These are phyloP conservation scores for Apiotrichum montevideense DNA, from an alignment of 1,284 basidiomycete genomes.

Conservation along the genomic window DNA sequence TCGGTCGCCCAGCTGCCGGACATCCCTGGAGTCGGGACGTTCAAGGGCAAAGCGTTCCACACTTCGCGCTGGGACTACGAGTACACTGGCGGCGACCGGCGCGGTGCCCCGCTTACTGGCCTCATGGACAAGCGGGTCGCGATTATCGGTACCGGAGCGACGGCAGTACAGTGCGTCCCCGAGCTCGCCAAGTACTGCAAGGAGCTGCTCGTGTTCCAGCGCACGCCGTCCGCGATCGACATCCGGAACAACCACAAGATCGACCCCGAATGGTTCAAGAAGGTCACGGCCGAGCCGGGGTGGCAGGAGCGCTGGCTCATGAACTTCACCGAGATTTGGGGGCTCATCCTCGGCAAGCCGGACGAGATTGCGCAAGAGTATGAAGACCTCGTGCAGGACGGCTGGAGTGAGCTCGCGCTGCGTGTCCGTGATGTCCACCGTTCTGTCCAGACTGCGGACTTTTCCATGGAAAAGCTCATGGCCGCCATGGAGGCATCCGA, in stretches of 20 bases:
- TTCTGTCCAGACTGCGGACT: neutral
- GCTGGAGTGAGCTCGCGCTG: neutral
- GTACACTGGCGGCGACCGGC: neutral
- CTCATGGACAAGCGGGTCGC: neutral
- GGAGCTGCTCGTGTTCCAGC: conserved; percentile 1
- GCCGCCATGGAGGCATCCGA: neutral
- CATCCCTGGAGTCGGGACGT: conserved; percentile 20
- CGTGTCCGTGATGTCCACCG: too few relatives aligned
- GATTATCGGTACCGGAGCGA: conserved; percentile 1
- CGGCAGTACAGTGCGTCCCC: conserved; percentile 4
- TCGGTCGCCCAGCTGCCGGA: conserved; percentile 15
- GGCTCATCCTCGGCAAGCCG: too few relatives aligned
- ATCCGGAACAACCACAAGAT: neutral
- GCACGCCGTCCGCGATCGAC: neutral
- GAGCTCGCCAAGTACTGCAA: neutral
- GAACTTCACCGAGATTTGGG: neutral
- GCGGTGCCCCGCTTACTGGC: neutral
- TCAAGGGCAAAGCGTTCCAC: conserved; percentile 22
- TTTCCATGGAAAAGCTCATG: neutral
- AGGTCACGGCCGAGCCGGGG: neutral
- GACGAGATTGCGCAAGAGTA: neutral
- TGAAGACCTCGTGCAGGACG: neutral
- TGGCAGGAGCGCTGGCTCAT: conserved; percentile 1
- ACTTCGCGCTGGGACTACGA: conserved; percentile 21
- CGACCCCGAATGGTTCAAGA: neutral